Conservation (phyloP, 2,329 filamentous ascomycete species). For the Beauveria sp. region DNA sequence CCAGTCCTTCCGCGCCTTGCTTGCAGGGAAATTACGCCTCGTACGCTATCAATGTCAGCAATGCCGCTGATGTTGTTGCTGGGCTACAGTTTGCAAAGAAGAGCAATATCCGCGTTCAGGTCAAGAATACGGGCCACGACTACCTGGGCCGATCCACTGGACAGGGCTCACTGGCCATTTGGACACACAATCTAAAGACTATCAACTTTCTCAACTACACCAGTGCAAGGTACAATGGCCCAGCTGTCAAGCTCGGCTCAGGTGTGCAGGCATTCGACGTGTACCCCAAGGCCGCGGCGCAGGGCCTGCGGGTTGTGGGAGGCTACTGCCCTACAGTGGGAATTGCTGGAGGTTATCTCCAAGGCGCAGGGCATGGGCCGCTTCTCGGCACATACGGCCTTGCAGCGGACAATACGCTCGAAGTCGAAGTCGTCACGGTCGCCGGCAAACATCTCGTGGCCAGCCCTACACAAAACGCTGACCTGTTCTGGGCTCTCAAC, state of each 20-base stretch:
- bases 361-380: constrained; percentile 52
- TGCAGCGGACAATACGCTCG: constrained; percentile 50
- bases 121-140: constrained; percentile 27
- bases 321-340: constrained; percentile 51
- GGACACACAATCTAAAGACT: constrained; percentile 32
- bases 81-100: constrained; percentile 30
- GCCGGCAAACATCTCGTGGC: constrained; percentile 41
- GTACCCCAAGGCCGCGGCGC: constrained; percentile 33
- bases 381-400: constrained; percentile 49
- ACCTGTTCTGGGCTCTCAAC: constrained; percentile 56
- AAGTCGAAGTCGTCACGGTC: constrained; percentile 48
- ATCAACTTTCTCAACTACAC: constrained; percentile 28
- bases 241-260: constrained; percentile 45
- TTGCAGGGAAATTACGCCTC: constrained; percentile 34
- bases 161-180: constrained; percentile 31
- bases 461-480: constrained; percentile 37
- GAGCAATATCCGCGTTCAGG: constrained; percentile 28
- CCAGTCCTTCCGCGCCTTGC: constrained; percentile 30
- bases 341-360: constrained; percentile 50
- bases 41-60: constrained; percentile 30
- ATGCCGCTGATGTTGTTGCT: constrained; percentile 22
- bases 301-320: constrained; percentile 41
- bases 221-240: constrained; percentile 34
- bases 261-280: constrained; percentile 44
- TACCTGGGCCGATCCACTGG: constrained; percentile 28